Evolutionary conservation across 306 rosid species (phyloP).

Genomic region (barrel medic (Medicago truncatula)): MtrunA17r5.0-ANR NC_053048.1:43397501-43398000

Average conservation of each 20-base stretch:
- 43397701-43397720: conserved; percentile 67
- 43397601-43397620: conserved; percentile 75
- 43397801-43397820: conserved; percentile 79
- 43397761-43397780: conserved; percentile 66
- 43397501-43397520: conserved; percentile 63
- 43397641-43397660: conserved; percentile 58
- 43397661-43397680: conserved; percentile 38
- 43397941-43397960: conserved; percentile 77
- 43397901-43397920: conserved; percentile 72
- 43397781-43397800: conserved; percentile 83
- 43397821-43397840: conserved; percentile 86
- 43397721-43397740: conserved; percentile 54
- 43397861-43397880: conserved; percentile 81
- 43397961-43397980: conserved; percentile 75
- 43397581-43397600: conserved; percentile 72
- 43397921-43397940: conserved; percentile 62
- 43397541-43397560: conserved; percentile 79
- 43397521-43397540: conserved; percentile 75
- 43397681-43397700: conserved; percentile 67
- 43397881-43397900: conserved; percentile 88
- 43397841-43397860: conserved; percentile 78
- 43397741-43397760: conserved; percentile 68
- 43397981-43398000: conserved; percentile 77
- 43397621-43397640: conserved; percentile 75
- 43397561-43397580: conserved; percentile 82